Base-by-base conservation (phyloP, 495 filamentous ascomycete species). In the Penicillium nucicola region DNA sequence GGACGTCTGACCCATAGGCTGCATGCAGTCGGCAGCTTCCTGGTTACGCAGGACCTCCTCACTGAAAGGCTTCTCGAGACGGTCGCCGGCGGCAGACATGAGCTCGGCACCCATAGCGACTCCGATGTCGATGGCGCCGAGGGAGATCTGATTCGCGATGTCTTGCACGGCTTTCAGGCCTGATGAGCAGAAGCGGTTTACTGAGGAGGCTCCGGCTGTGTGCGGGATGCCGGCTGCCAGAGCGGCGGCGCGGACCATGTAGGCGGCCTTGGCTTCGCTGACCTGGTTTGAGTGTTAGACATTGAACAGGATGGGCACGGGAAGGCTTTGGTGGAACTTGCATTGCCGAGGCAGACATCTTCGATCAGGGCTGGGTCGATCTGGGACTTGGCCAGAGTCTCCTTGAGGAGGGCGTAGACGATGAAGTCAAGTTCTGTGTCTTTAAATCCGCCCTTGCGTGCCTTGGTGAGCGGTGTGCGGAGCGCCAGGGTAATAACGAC, bases 181-280 rank as follows among this genome's bases (percentile, higher is more conserved):
- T 5, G 92, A 97, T 12, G 89, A 92, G 78, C 93, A 98, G 82
- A 97, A 97, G 46, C 93, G 87, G 80, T 97, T 98, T 34, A 92
- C 81, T 49, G 83, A 84, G 46, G 81, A 91, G 48, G 84, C 87
- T 50, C 82, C 80, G 38, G 87, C 78, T 13, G 92, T 96, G 75
- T 93, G 90, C 33, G 93, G 93, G 78, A 95, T 93, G 40, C 93
- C 93, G 47, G 93, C 92, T 17, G 89, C 88, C 49, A 98, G 88
- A 30, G 87, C 75, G 20, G 93, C 90, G 28, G 90, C 89, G 48
- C 93, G 91, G 58, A 86, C 77, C 64, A 92, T 90, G 81, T 96
- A 96, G 32, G 92, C 83, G 44, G 91, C 84, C 74, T 91, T 93
- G 50, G 77, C 80, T 55, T 96, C 89, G 46, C 81, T 86, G 66